Evolutionary conservation across 2,329 filamentous ascomycete species (phyloP), one percentile per base, ranked within the genome.

Genomic region (Hymenoscyphus scutula): DNA sequence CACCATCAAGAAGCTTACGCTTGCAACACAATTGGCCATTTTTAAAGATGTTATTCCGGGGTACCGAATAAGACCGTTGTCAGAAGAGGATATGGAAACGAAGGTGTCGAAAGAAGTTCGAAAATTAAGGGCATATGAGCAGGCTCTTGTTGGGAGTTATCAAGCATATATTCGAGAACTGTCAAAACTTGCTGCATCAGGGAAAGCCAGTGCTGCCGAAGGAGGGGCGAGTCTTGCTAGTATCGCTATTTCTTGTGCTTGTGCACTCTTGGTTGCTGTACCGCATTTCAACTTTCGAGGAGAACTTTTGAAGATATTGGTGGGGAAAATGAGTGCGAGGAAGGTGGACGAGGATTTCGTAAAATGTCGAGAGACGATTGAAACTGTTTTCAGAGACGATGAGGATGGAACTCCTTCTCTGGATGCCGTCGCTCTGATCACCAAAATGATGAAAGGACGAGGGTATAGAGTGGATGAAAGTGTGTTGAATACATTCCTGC

Each of bases 21-120:
- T 99, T 67, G 90, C 89, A 56, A 92, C 95, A 25, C 93, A 97
- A 76, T 83, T 95, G 74, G 85, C 93, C 0, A 87, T 98, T 13
- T 99, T 94, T 81, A 97, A 94, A 75, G 95, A 98, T 76, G 85
- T 97, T 55, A 98, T 99, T 63, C 95, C 95, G 0, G 95, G 95
- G 25, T 99, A 99, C 75, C 85, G 95, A 64, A 98, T 99, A 79
- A 88, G 95, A 19, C 90, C 92, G 1, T 79, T 92, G 3, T 81
- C 84, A 0, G 91, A 96, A 64, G 89, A 92, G 34, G 86, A 89
- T 53, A 82, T 89, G 72, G 84, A 84, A 62, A 88, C 88, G 67
- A 96, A 96, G 75, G 79, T 98, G 1, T 97, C 93, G 5, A 97
- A 97, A 74, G 95, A 98, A 30, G 92, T 98, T 37, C 87, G 89